Evolutionary conservation across 257 asterid species (phyloP).

Genomic region (Sherardia arvensis): DNA sequence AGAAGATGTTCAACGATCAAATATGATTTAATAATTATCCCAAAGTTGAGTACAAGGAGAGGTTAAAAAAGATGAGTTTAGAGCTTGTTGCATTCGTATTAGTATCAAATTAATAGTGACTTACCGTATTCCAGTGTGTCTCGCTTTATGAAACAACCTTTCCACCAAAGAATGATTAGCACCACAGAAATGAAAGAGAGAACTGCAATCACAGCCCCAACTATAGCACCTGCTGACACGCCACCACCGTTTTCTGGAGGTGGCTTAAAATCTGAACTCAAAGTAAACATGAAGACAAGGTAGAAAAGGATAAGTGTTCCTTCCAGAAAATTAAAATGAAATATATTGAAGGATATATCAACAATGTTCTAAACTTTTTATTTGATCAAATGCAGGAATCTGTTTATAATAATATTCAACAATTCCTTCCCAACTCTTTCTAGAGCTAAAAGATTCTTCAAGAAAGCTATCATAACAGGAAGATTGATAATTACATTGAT

Average conservation of each 20-base stretch:
- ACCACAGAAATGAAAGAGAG: conserved; percentile 21
- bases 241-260: conserved; percentile 17
- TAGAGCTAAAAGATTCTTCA: not conserved
- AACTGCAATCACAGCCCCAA: conserved; percentile 43
- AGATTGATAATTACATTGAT: not conserved
- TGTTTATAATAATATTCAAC: not conserved
- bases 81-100: too few relatives aligned
- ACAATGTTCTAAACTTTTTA: not conserved
- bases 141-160: conserved; percentile 24
- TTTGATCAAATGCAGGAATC: not conserved
- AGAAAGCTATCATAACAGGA: not conserved
- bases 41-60: too few relatives aligned
- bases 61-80: too few relatives aligned
- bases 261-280: conserved; percentile 33
- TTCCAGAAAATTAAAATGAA: not conserved
- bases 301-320: too few relatives aligned
- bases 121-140: conserved; percentile 37
- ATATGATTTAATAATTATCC: too few relatives aligned
- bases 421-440: not conserved
- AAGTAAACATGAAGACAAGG: too few relatives aligned
- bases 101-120: too few relatives aligned
- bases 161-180: conserved; percentile 57
- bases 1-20: too few relatives aligned
- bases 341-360: not conserved
- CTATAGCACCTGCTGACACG: conserved; percentile 38